Evolutionary conservation across 2,329 filamentous ascomycete genomes (phyloP).

Genomic region (Scortechinia acanthostroma): DNA sequence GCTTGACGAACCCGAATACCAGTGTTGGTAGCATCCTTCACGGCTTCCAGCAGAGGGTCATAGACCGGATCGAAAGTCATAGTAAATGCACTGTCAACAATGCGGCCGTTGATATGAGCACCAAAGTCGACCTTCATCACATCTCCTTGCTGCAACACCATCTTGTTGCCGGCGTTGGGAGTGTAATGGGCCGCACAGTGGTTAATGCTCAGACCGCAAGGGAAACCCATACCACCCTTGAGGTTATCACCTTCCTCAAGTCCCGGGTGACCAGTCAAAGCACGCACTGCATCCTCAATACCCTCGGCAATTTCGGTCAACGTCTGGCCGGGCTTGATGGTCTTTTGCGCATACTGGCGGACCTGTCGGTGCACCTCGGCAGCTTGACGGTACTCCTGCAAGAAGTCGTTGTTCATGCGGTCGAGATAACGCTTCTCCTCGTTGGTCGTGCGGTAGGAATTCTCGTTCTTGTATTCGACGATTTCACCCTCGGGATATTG

Average conservation of each 20-base stretch:
- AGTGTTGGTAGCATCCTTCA: slow-evolving; percentile 66
- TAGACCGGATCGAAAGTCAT: slow-evolving; percentile 70
- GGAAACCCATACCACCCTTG: slow-evolving; percentile 78
- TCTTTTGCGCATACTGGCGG: slow-evolving; percentile 74
- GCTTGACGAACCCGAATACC: slow-evolving; percentile 2
- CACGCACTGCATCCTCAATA: slow-evolving; percentile 78
- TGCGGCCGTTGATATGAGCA: slow-evolving; percentile 73
- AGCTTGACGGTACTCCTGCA: slow-evolving; percentile 74
- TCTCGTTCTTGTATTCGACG: slow-evolving; percentile 71
- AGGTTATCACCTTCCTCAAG: slow-evolving; percentile 73
- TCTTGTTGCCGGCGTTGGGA: slow-evolving; percentile 80
- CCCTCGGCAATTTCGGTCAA: slow-evolving; percentile 77
- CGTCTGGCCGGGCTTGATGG: slow-evolving; percentile 73
- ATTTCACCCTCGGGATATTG: slow-evolving; percentile 74
- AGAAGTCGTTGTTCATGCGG: slow-evolving; percentile 72
- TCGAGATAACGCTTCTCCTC: slow-evolving; percentile 81
- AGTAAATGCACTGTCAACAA: slow-evolving; percentile 77
- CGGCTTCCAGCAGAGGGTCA: slow-evolving; percentile 67
- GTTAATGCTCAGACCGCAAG: slow-evolving; percentile 76
- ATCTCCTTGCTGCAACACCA: slow-evolving; percentile 64
- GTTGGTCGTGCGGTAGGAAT: slow-evolving; percentile 70
- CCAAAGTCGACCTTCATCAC: slow-evolving; percentile 81
- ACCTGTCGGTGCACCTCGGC: slow-evolving; percentile 88
- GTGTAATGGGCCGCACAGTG: slow-evolving; percentile 82
- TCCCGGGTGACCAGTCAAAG: slow-evolving; percentile 70